These are phyloP conservation scores for Narthecium ossifragum DNA, from an alignment of 106 monocot genomes.

Conservation along the genomic window DNA sequence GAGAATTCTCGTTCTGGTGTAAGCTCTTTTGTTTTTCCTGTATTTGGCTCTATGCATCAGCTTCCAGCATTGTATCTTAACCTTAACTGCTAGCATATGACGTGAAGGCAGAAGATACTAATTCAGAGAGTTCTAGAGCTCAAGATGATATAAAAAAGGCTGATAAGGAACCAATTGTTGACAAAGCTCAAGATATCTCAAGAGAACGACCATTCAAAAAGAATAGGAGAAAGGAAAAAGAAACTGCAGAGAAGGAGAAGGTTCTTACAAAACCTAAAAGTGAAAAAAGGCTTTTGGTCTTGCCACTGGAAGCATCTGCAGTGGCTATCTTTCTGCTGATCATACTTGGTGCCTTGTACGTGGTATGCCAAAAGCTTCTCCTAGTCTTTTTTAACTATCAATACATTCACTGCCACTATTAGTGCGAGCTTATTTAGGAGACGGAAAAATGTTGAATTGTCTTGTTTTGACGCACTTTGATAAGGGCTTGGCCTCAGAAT, in stretches of 20 bases:
- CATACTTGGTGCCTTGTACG: slow-evolving; percentile 73
- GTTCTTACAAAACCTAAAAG: slow-evolving; percentile 27
- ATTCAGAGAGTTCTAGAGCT: slow-evolving; percentile 27
- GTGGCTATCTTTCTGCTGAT: slow-evolving; percentile 66
- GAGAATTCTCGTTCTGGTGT: slow-evolving; percentile 35
- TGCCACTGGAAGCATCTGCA: slow-evolving; percentile 76
- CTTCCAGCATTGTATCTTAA: slow-evolving; percentile 6
- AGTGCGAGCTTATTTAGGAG: no score
- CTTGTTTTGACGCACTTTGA: no score
- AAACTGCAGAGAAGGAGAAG: slow-evolving; percentile 52
- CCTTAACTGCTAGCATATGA: slow-evolving; percentile 13
- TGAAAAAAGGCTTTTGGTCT: slow-evolving; percentile 59
- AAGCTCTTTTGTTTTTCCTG: slow-evolving; percentile 8
- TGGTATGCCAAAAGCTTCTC: slow-evolving; percentile 51
- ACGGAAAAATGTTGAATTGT: no score
- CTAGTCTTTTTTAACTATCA: no score
- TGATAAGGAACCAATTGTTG: slow-evolving; percentile 16
- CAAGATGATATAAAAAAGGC: slow-evolving; percentile 34
- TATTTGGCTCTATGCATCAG: slow-evolving; percentile 2
- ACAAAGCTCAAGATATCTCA: slow-evolving; percentile 51
- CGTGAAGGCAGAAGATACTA: slow-evolving; percentile 65
- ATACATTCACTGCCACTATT: no score
- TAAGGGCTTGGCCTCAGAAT: no score
- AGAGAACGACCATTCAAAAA: slow-evolving; percentile 65
- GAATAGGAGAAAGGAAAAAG: slow-evolving; percentile 75